phyloP scores from a whole-genome alignment of 2,329 filamentous ascomycete genomes.

The Parastagonospora nodorum region DNA sequence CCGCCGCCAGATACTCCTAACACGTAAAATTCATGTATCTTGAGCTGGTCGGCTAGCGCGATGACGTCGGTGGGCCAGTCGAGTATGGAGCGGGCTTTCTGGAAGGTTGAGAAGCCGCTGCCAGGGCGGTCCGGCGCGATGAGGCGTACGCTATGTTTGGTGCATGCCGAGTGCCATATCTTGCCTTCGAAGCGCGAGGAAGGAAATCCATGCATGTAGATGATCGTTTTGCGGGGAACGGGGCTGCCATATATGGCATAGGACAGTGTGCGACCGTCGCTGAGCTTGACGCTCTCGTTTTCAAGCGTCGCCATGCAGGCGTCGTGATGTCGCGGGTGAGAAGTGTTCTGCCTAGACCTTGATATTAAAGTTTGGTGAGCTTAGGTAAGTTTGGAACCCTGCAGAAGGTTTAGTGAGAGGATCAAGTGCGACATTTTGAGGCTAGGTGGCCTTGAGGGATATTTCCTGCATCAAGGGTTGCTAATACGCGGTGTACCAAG shows the following conservation, averaged over 20 bases:
- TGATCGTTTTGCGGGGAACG: slow-evolving; percentile 46
- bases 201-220: slow-evolving; percentile 53
- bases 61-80: slow-evolving; percentile 52
- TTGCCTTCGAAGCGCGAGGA: slow-evolving; percentile 51
- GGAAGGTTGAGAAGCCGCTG: slow-evolving; percentile 49
- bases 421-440: background rate
- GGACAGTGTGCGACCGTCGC: slow-evolving; percentile 49
- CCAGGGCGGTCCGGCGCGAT: slow-evolving; percentile 53
- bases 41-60: slow-evolving; percentile 48
- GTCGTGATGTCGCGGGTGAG: background rate
- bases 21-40: slow-evolving; percentile 49
- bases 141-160: slow-evolving; percentile 45
- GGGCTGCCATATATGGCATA: slow-evolving; percentile 52
- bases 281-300: slow-evolving; percentile 30
- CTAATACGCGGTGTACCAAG: background rate
- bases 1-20: slow-evolving; percentile 55
- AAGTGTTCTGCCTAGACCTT: background rate
- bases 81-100: slow-evolving; percentile 45
- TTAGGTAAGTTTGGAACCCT: background rate
- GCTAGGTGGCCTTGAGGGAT: background rate
- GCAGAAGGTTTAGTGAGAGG: background rate
- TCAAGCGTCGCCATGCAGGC: slow-evolving; percentile 18
- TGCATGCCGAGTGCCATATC: slow-evolving; percentile 40
- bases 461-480: background rate
- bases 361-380: background rate